These are phyloP conservation scores for Ophiocordyceps camponoti-leonardi DNA, from an alignment of 2,329 filamentous ascomycete genomes.

Conservation along the genomic window DNA sequence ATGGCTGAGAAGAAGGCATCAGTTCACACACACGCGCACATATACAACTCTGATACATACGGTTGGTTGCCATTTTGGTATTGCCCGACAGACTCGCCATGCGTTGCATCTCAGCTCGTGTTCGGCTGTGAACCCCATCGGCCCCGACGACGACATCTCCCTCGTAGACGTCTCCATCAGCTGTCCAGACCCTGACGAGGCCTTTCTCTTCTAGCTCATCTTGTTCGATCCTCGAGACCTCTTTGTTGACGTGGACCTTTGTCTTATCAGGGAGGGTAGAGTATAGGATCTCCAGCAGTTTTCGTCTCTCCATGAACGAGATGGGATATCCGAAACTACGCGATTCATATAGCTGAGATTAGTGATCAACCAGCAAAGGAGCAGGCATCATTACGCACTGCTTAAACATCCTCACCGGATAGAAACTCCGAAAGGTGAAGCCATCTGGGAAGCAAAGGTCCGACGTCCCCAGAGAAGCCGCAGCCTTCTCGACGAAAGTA, in stretches of 20 bases:
- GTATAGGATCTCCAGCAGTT: constrained; percentile 15
- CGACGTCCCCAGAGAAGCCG: background rate
- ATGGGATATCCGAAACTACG: constrained; percentile 5
- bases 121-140: constrained; percentile 21
- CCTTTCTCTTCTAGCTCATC: constrained; percentile 2
- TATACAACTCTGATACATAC: background rate
- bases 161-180: constrained; percentile 4
- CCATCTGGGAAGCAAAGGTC: background rate
- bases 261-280: constrained; percentile 12
- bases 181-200: constrained; percentile 4
- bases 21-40: background rate
- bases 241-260: constrained; percentile 1
- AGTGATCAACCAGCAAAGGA: background rate
- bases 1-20: background rate
- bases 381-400: background rate
- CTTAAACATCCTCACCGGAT: background rate
- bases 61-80: background rate
- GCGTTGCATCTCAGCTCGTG: constrained; percentile 12
- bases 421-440: background rate
- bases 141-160: constrained; percentile 19
- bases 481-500: constrained; percentile 7
- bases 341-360: background rate
- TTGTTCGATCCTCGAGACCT: background rate
- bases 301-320: constrained; percentile 16
- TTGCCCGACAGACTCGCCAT: constrained; percentile 2